Base-by-base conservation (phyloP, 108 stramenopile genomes). In the Conticribra weissflogii region DNA sequence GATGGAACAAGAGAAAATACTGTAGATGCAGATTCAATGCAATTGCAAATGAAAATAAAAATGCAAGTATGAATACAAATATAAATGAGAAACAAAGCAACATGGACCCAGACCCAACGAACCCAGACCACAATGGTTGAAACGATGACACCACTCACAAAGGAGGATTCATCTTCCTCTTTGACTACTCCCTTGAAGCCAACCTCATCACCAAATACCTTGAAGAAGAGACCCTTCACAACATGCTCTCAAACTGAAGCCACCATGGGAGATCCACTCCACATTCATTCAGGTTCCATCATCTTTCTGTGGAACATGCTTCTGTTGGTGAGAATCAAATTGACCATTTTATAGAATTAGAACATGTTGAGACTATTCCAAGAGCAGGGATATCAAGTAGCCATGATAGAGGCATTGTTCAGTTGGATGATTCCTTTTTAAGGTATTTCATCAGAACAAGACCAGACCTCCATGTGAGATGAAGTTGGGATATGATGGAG, bases 181-280 rank as follows among this genome's bases (percentile, higher is more conserved):
- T 92, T 1, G 93, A 89, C 15, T 86, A 90, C 54, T 88, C 86
- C 3, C 71, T 95, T 19, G 89, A 91, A 15, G 91, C 94, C 64
- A 88, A 87, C 71, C 66, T 95, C 44, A 63, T 95, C 54, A 85
- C 88, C 33, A 95, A 95, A 54, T 95, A 95, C 68, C 79, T 95
- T 32, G 94, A 91, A 34, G 90, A 95, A 68, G 94, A 95, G 76
- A 87, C 91, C 15, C 60, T 88, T 29, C 71, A 74, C 23, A 85
- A 82, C 16, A 94, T 87, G 2, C 50, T 92, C 9, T 91, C 94
- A 27, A 50, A 61, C 32, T 88, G 87, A 56, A 85, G 83, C 83
- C 2, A 67, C 82, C 22, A 68, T 95, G 63, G 91, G 94, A 12
- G 91, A 92, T 85, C 94, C 94, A 14, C 78, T 91, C 7, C 66